Evolutionary conservation across 163 green algal species (phyloP).

Genomic region (Trebouxiophyceae sp.): DNA sequence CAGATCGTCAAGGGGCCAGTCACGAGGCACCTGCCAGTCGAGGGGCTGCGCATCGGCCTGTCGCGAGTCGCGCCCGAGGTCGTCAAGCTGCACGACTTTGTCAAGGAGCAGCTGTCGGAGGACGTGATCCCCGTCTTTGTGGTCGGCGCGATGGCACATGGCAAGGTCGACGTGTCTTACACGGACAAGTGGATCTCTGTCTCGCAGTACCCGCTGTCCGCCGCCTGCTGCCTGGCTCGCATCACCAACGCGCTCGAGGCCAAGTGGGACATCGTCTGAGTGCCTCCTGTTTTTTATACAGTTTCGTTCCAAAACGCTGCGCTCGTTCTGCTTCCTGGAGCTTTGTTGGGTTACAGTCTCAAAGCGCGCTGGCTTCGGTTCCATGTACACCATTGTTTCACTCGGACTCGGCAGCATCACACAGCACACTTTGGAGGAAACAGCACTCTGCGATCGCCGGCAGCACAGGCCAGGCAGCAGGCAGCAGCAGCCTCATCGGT

Average conservation of each 20-base stretch:
- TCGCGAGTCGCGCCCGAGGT: constrained; percentile 56
- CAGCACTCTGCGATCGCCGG: no score
- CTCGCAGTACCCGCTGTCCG: constrained; percentile 83
- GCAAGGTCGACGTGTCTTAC: constrained; percentile 32
- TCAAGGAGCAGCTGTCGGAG: constrained; percentile 24
- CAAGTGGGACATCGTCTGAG: constrained; percentile 83
- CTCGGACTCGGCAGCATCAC: no score
- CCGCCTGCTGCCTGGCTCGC: constrained; percentile 76
- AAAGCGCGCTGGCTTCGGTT: no score
- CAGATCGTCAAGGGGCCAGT: constrained; percentile 95
- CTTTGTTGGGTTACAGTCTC: no score
- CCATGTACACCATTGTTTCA: no score
- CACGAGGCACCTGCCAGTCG: constrained; percentile 78
- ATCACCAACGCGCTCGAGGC: constrained; percentile 90
- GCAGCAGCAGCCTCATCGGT: no score
- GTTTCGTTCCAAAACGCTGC: no score
- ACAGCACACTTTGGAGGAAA: no score
- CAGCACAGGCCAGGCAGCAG: no score
- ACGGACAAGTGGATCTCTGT: constrained; percentile 83
- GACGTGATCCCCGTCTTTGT: constrained; percentile 70
- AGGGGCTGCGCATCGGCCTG: constrained; percentile 65
- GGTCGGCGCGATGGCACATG: constrained; percentile 89
- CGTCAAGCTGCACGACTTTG: constrained; percentile 38
- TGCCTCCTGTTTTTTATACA: no score
- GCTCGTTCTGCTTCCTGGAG: no score